These are phyloP conservation scores for Cordyceps cateniannulata DNA, from an alignment of 2,329 filamentous ascomycete species.

Conservation along the genomic window DNA sequence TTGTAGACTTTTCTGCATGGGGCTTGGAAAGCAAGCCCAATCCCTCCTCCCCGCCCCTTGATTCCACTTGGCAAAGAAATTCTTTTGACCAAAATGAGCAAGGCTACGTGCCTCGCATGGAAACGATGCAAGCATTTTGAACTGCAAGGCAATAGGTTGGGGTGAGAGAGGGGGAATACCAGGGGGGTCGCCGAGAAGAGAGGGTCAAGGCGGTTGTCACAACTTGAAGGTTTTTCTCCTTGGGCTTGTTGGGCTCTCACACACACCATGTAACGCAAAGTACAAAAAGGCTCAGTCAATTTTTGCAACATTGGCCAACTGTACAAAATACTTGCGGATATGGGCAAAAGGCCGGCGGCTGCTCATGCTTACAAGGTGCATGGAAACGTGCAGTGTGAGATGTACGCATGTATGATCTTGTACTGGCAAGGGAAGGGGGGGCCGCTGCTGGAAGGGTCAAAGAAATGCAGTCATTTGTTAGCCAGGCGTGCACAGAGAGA, in stretches of 20 bases:
- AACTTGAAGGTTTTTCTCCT: not conserved
- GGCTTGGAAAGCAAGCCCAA: not conserved
- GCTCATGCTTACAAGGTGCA: no score
- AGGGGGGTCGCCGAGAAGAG: not conserved
- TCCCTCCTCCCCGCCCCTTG: not conserved
- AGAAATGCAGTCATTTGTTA: no score
- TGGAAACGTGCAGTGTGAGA: no score
- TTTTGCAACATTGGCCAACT: no score
- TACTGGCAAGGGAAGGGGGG: no score
- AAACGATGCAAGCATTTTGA: not conserved
- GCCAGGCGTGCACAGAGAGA: no score
- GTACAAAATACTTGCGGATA: no score
- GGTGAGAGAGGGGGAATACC: not conserved
- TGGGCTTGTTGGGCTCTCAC: not conserved
- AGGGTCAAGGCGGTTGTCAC: slow-evolving; percentile 1
- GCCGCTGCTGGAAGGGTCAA: no score
- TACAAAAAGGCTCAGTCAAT: no score
- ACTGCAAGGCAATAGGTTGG: not conserved
- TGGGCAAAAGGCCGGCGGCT: no score
- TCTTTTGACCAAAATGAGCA: not conserved
- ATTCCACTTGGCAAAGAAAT: not conserved
- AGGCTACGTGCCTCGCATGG: not conserved
- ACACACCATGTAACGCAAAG: no score
- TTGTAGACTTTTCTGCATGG: not conserved
- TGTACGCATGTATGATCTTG: no score